These are phyloP conservation scores for Mucor irregularis DNA, from an alignment of 371 early-diverging fungal genomes.

Conservation along the genomic window DNA sequence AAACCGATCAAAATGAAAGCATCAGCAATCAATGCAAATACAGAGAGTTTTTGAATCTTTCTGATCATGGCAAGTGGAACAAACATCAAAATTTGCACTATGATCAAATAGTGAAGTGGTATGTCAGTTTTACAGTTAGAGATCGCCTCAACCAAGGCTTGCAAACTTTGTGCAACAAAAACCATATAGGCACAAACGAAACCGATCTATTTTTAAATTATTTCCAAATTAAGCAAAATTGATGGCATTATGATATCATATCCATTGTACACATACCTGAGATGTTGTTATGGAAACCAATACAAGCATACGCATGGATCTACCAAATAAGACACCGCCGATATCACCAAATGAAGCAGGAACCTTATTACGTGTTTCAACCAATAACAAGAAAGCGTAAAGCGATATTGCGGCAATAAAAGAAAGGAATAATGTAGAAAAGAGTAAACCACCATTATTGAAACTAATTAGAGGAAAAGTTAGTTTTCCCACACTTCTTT, in stretches of 20 bases:
- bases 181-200: constrained; percentile 90
- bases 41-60: constrained; percentile 77
- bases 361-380: constrained; percentile 57
- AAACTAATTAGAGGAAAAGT: constrained; percentile 38
- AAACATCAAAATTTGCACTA: constrained; percentile 72
- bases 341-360: constrained; percentile 69
- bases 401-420: constrained; percentile 57
- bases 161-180: constrained; percentile 83
- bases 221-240: background rate
- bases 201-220: constrained; percentile 57
- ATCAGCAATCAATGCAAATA: constrained; percentile 82
- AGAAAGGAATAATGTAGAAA: constrained; percentile 54
- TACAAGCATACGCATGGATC: constrained; percentile 65
- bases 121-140: constrained; percentile 42
- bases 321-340: constrained; percentile 79
- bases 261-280: constrained; percentile 52
- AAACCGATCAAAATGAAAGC: constrained; percentile 81
- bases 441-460: constrained; percentile 65
- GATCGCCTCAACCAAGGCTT: constrained; percentile 64
- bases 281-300: constrained; percentile 74
- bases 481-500: background rate
- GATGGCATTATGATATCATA: background rate
- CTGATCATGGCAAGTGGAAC: constrained; percentile 84
- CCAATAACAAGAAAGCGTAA: constrained; percentile 61
- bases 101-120: constrained; percentile 54